Evolutionary conservation across 441 rosid genomes (phyloP).

Genomic region (Gossypium gossypioides): DNA sequence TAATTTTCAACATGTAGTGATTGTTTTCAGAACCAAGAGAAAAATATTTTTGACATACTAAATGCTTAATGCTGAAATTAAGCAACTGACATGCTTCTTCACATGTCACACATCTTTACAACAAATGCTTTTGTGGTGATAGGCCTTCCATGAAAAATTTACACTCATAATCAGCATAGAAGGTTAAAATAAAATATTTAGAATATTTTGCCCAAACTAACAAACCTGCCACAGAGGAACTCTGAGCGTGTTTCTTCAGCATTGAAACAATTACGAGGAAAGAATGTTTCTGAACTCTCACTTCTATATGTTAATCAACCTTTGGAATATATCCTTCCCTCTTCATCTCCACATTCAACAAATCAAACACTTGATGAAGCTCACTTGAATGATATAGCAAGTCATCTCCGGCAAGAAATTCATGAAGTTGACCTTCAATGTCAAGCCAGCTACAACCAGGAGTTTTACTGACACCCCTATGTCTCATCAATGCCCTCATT

Average conservation of each 20-base stretch:
- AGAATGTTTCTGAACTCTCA: not conserved
- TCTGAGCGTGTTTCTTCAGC: not conserved
- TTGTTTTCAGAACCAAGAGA: not conserved
- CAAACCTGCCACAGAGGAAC: constrained; percentile 9
- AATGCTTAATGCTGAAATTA: not conserved
- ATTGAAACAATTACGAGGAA: not conserved
- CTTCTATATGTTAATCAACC: constrained; percentile 13
- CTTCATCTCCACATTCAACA: constrained; percentile 46
- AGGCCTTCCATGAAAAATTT: not conserved
- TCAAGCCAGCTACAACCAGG: constrained; percentile 75
- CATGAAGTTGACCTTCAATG: constrained; percentile 36
- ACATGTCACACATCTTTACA: not conserved
- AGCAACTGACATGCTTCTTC: not conserved
- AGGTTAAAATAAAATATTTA: not conserved
- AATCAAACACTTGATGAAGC: constrained; percentile 24
- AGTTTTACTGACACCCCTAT: constrained; percentile 50
- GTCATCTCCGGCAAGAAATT: constrained; percentile 60
- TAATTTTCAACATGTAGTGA: not conserved
- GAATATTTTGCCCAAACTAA: not conserved
- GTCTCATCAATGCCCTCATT: constrained; percentile 63
- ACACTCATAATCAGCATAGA: not conserved
- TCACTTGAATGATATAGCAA: constrained; percentile 23
- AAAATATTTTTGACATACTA: too few species aligned
- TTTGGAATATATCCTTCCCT: constrained; percentile 45
- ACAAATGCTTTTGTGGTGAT: not conserved